Base-by-base conservation (phyloP, 148 eudicot genomes). In the Pharnaceum exiguum region DNA sequence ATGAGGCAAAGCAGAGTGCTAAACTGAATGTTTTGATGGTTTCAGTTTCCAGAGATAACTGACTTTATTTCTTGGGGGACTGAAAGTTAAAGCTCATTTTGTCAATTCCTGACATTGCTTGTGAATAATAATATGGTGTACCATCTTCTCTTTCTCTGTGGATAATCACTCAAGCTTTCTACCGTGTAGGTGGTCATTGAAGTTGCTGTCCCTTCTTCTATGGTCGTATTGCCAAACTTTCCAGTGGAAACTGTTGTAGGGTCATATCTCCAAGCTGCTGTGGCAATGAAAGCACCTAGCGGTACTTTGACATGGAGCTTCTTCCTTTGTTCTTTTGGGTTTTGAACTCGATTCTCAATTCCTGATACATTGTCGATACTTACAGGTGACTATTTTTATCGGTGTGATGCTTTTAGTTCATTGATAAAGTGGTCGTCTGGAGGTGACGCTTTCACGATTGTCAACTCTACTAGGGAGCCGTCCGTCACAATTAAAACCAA, bases 181-280 rank as follows among this genome's bases (percentile, higher is more conserved):
- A 35, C 46, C 47, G 35, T 64, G 36, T 54, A 83, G 89, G 65
- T 86, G 47, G 72, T 57, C 42, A 68, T 90, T 79, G 89, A 90
- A 73, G 95, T 90, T 60, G 76, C 82, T 52, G 59, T 79, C 23
- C 97, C 97, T 65, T 84, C 79, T 52, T 75, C 77, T 58, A 68
- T 90, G 82, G 75, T 68, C 55, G 78, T 90, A 80, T 67, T 90
- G 69, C 95, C 83, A 35, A 57, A 74, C 69, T 86, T 82, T 65
- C 91, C 95, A 18, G 86, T 82, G 28, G 97, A 90, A 79, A 73
- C 85, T 27, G 81, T 76, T 59, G 89, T 86, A 31, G 91, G 88
- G 37, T 90, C 95, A 42, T 66, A 78, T 60, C 81, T 90, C 66
- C 77, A 67, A 53, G 91, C 91, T 74, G 81, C 89, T 56, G 86